phyloP scores from a whole-genome alignment of 176 grass and related monocot species.

The Rhynchospora pubera region DNA sequence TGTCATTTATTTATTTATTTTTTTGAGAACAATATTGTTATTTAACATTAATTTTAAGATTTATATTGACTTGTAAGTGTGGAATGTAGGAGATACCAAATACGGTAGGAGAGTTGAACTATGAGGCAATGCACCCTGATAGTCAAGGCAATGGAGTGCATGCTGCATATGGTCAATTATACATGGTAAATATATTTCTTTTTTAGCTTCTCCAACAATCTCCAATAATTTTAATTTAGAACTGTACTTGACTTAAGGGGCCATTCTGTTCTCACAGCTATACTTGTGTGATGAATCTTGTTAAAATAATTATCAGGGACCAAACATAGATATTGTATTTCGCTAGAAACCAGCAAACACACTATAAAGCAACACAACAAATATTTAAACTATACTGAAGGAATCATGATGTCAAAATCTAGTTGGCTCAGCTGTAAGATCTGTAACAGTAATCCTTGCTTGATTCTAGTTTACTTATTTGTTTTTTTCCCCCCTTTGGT shows the following conservation, averaged over 20 bases:
- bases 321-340: too few relatives aligned
- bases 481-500: background rate
- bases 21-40: too few relatives aligned
- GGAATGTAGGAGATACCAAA: constrained; percentile 17
- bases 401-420: too few relatives aligned
- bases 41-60: background rate
- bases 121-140: constrained; percentile 19
- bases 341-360: too few relatives aligned
- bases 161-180: constrained; percentile 25
- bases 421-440: background rate
- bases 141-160: constrained; percentile 18
- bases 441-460: background rate
- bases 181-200: constrained; percentile 14
- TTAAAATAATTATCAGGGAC: too few relatives aligned
- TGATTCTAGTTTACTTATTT: constrained; percentile 4
- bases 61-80: background rate
- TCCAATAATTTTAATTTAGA: background rate
- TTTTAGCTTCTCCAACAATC: background rate
- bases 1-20: too few relatives aligned
- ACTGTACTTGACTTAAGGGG: background rate
- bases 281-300: background rate
- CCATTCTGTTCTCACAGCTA: background rate
- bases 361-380: too few relatives aligned
- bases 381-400: too few relatives aligned
- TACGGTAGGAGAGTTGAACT: constrained; percentile 21